phyloP scores from a whole-genome alignment of 495 filamentous ascomycete genomes.

The Neurospora tetraspora region DNA sequence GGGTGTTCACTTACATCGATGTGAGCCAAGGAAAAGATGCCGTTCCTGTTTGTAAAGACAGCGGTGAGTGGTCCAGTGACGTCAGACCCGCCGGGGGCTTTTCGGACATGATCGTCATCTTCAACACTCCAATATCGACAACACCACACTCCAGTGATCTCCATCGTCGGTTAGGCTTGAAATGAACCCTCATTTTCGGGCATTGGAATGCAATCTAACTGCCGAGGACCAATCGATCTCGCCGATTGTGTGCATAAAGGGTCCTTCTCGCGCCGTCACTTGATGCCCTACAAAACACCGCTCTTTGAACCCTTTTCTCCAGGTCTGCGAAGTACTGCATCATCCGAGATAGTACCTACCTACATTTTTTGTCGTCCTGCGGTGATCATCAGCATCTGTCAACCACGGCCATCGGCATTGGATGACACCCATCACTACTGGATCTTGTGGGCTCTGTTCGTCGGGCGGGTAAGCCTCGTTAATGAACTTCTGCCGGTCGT shows the following conservation, averaged over 20 bases:
- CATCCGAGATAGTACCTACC: background rate
- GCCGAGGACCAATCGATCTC: background rate
- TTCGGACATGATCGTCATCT: background rate
- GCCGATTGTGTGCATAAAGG: background rate
- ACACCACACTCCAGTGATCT: background rate
- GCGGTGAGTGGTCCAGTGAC: background rate
- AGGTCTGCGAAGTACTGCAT: too few species aligned
- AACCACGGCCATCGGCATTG: background rate
- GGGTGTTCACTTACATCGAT: background rate
- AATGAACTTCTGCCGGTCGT: background rate
- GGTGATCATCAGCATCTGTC: background rate
- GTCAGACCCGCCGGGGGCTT: background rate
- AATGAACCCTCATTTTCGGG: background rate
- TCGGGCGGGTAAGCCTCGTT: background rate
- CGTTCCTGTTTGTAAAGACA: background rate
- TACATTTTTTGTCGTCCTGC: background rate
- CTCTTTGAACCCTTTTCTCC: background rate
- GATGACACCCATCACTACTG: background rate
- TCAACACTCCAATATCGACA: background rate
- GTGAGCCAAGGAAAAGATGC: background rate
- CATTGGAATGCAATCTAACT: background rate
- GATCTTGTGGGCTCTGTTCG: background rate
- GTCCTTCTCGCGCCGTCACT: background rate
- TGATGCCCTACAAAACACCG: background rate
- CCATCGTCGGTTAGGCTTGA: background rate